A percentile compares a stretch with the other conserved stretches of the same genome.
Evolutionary conservation across 2,329 filamentous ascomycete genomes (phyloP).

Genomic region (Scopulariopsis brevicaulis): DNA sequence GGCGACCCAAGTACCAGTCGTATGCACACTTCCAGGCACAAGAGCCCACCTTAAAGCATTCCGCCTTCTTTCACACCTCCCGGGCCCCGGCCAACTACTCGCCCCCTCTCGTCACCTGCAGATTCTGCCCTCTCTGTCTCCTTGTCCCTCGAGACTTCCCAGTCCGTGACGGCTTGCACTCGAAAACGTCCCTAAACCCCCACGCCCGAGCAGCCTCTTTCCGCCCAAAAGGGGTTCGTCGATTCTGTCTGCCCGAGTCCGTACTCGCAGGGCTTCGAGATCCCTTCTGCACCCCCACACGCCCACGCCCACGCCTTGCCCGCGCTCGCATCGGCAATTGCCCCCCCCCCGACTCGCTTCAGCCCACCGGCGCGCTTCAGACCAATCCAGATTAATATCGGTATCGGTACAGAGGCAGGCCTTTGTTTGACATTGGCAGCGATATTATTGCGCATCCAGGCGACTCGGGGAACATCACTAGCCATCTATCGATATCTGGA

Average conservation of each 20-base stretch:
- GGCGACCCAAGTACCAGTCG: not conserved
- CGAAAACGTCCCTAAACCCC: not conserved
- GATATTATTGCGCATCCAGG: not conserved
- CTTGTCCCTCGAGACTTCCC: too few relatives aligned
- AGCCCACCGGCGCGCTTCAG: not conserved
- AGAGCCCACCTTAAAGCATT: not conserved
- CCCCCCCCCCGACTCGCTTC: not conserved
- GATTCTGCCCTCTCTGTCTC: too few relatives aligned
- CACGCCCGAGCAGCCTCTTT: not conserved
- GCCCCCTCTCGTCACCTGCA: too few relatives aligned
- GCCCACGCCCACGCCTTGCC: not conserved
- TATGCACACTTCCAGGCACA: not conserved
- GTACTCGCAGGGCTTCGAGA: not conserved
- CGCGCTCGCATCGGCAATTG: not conserved
- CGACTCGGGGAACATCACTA: not conserved
- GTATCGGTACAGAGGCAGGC: not conserved
- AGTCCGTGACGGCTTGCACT: too few relatives aligned
- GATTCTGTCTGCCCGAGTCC: not conserved
- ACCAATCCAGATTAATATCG: not conserved
- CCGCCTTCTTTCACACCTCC: too few relatives aligned
- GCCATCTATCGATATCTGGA: too few relatives aligned
- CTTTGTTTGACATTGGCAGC: not conserved
- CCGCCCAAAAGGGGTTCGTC: not conserved
- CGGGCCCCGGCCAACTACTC: too few relatives aligned
- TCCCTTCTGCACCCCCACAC: not conserved